phyloP scores from a whole-genome alignment of 2,329 filamentous ascomycete genomes.

The Albophoma yamanashiensis region DNA sequence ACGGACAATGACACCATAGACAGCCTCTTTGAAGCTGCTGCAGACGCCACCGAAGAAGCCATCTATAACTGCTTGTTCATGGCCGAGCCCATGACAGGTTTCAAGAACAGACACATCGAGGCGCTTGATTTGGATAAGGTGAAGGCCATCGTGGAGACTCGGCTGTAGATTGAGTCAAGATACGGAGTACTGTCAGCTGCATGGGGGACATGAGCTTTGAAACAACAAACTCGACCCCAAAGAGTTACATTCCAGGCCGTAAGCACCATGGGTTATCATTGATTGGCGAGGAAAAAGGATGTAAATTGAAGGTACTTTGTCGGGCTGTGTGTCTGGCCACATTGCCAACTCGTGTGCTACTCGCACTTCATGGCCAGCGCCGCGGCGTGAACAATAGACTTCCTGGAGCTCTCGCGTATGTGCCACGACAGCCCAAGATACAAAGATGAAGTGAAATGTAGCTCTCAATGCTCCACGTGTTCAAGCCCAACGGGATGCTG shows the following conservation, averaged over 20 bases:
- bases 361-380: background rate
- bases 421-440: background rate
- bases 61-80: constrained; percentile 55
- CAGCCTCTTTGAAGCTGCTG: constrained; percentile 48
- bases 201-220: no score
- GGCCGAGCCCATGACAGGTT: constrained; percentile 47
- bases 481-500: background rate
- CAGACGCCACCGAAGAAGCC: constrained; percentile 53
- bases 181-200: background rate
- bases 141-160: constrained; percentile 33
- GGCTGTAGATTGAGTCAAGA: constrained; percentile 6
- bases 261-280: background rate
- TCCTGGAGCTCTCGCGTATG: background rate
- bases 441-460: background rate
- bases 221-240: no score
- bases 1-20: constrained; percentile 51
- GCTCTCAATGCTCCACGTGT: no score
- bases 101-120: constrained; percentile 36
- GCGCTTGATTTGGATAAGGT: constrained; percentile 36
- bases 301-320: background rate
- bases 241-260: background rate
- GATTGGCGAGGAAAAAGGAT: background rate
- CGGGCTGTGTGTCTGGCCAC: no score
- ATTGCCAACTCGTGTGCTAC: no score
- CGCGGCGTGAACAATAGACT: background rate